A percentile compares a stretch with the other conserved stretches of the same genome.
These are phyloP conservation scores for Phaeotremella skinneri DNA, from an alignment of 768 basidiomycete genomes.

Conservation along the genomic window DNA sequence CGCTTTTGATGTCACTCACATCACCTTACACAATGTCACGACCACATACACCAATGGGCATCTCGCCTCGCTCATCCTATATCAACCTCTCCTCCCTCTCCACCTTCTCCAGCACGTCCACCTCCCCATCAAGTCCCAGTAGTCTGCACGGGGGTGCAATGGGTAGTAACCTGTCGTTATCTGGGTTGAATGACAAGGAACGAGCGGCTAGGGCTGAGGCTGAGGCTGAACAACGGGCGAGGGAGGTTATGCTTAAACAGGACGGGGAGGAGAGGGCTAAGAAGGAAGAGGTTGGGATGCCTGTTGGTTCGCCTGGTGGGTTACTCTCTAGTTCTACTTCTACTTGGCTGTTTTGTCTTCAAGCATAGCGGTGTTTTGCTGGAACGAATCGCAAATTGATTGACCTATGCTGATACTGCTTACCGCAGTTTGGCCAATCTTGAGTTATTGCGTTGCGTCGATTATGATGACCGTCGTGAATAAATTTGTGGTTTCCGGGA, in stretches of 20 bases:
- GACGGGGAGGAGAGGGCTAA: conserved; percentile 35
- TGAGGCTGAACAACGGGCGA: conserved; percentile 28
- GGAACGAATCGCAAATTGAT: neutral
- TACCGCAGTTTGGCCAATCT: conserved; percentile 77
- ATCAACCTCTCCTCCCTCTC: conserved; percentile 32
- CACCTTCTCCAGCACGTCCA: conserved; percentile 7
- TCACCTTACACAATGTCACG: conserved; percentile 15
- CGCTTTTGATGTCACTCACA: neutral
- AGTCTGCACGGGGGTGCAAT: too few relatives aligned
- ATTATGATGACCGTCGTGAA: conserved; percentile 97
- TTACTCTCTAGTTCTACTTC: too few relatives aligned
- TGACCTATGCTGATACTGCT: conserved; percentile 1
- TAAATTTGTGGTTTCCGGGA: conserved; percentile 96
- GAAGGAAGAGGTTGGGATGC: conserved; percentile 36
- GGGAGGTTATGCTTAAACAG: conserved; percentile 24
- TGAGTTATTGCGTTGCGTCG: conserved; percentile 85
- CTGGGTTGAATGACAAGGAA: conserved; percentile 31
- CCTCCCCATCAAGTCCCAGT: conserved; percentile 20
- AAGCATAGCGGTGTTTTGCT: neutral
- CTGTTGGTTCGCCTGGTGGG: conserved; percentile 39
- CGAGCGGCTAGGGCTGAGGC: conserved; percentile 26
- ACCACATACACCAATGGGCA: conserved; percentile 32
- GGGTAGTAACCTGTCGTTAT: neutral
- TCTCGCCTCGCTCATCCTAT: conserved; percentile 39
- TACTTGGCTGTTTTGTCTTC: too few relatives aligned